phyloP scores from a whole-genome alignment of 371 early-diverging fungal species.

The Conidiobolus incongruus region DNA sequence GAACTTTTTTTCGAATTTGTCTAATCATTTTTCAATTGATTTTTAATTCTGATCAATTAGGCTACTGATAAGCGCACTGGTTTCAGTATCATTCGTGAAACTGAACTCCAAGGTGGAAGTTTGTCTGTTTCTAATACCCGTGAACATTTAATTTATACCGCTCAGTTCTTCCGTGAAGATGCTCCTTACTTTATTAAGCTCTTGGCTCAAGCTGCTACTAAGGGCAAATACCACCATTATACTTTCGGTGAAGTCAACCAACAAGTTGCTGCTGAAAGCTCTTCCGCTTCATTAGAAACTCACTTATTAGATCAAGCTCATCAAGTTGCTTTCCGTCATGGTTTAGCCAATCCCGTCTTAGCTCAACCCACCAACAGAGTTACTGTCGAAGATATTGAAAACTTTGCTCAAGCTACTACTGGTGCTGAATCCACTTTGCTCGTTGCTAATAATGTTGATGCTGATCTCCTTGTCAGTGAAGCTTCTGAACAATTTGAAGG shows the following conservation, averaged over 20 bases:
- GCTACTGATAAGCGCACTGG: constrained; percentile 63
- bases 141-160: constrained; percentile 62
- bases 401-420: constrained; percentile 47
- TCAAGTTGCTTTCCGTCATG: constrained; percentile 76
- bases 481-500: constrained; percentile 11
- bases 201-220: constrained; percentile 49
- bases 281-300: constrained; percentile 37
- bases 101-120: constrained; percentile 79
- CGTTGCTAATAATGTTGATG: constrained; percentile 66
- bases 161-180: constrained; percentile 79
- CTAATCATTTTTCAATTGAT: background rate
- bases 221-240: constrained; percentile 63
- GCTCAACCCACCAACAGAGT: constrained; percentile 36
- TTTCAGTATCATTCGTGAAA: constrained; percentile 73
- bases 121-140: constrained; percentile 57
- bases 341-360: constrained; percentile 86
- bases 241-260: constrained; percentile 58
- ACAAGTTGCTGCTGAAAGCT: constrained; percentile 40
- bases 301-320: constrained; percentile 64
- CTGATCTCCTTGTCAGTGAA: constrained; percentile 26
- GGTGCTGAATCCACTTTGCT: constrained; percentile 50
- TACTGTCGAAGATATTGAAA: constrained; percentile 31
- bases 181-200: constrained; percentile 71
- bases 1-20: background rate
- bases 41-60: constrained; percentile 11